Percentiles rank a stretch among this genome's conserved stretches.
phyloP scores from a whole-genome alignment of 2,329 filamentous ascomycete species.

The Botryosphaeria dothidea region DNA sequence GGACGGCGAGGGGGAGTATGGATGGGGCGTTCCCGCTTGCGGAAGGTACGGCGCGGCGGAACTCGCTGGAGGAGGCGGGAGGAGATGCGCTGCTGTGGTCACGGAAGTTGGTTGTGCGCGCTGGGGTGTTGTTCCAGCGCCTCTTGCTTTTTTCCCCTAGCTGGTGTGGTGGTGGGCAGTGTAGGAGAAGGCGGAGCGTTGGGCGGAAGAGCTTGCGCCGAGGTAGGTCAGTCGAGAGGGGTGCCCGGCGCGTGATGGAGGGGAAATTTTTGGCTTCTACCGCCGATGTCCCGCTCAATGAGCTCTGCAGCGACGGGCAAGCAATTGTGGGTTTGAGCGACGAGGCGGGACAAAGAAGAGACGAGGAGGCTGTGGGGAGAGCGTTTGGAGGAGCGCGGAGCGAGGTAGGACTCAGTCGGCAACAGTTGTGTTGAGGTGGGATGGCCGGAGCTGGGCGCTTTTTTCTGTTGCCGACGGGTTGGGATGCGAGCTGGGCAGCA shows the following conservation, averaged over 20 bases:
- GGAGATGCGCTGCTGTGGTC: neutral
- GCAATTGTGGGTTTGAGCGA: neutral
- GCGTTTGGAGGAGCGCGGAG: neutral
- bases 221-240: conserved; percentile 1
- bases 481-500: conserved; percentile 2
- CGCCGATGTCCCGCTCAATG: neutral
- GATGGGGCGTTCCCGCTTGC: no score
- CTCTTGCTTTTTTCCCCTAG: neutral
- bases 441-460: conserved; percentile 9
- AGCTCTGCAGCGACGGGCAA: neutral
- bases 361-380: neutral
- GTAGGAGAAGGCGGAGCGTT: neutral
- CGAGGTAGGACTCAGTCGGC: neutral
- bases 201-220: neutral
- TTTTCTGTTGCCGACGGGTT: conserved; percentile 10
- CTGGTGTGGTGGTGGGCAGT: neutral
- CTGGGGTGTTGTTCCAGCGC: neutral
- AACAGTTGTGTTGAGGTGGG: conserved; percentile 14
- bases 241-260: neutral
- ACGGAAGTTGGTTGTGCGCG: neutral
- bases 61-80: no score
- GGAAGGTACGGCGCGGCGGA: no score
- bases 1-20: no score
- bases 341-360: neutral
- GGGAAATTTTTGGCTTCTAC: neutral